Conservation (phyloP, 192 early-diverging fungal species). For the Podila minutissima region DNA sequence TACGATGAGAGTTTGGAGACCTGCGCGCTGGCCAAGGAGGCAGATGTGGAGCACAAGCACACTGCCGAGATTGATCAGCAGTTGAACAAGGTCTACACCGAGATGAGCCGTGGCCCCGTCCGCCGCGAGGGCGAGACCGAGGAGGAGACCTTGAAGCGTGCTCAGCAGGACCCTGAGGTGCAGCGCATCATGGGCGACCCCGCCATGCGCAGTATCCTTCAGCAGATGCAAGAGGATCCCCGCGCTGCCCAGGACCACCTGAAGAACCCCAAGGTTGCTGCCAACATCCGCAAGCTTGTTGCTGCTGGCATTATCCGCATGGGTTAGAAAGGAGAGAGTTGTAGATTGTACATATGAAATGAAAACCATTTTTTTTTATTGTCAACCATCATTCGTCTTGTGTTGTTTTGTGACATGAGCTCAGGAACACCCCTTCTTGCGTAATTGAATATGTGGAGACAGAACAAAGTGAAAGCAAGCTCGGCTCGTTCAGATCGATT, state of each 20-base stretch:
- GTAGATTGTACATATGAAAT: slow-evolving; percentile 66
- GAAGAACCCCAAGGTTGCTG: slow-evolving; percentile 94
- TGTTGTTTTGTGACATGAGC: too few relatives aligned
- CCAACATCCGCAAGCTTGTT: slow-evolving; percentile 94
- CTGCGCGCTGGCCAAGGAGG: slow-evolving; percentile 77
- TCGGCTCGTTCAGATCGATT: too few relatives aligned
- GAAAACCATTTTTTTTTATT: slow-evolving; percentile 70
- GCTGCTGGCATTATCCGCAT: slow-evolving; percentile 86
- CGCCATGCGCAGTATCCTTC: slow-evolving; percentile 95
- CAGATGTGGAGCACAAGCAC: slow-evolving; percentile 88
- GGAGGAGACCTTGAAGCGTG: slow-evolving; percentile 85
- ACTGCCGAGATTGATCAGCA: slow-evolving; percentile 85
- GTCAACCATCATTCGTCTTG: slow-evolving; percentile 93
- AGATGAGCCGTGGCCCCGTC: slow-evolving; percentile 70
- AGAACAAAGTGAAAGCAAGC: too few relatives aligned
- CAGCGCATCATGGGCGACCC: slow-evolving; percentile 89
- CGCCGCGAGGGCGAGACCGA: slow-evolving; percentile 66
- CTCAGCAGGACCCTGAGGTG: slow-evolving; percentile 94
- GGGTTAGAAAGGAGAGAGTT: slow-evolving; percentile 54
- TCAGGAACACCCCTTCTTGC: too few relatives aligned
- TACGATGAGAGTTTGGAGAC: slow-evolving; percentile 86
- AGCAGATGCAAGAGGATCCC: slow-evolving; percentile 98
- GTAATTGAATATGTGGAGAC: too few relatives aligned
- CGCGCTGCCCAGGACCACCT: slow-evolving; percentile 92
- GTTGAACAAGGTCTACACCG: slow-evolving; percentile 82